phyloP scores from a whole-genome alignment of 768 basidiomycete genomes.

The Leccinum subgranulosum region DNA sequence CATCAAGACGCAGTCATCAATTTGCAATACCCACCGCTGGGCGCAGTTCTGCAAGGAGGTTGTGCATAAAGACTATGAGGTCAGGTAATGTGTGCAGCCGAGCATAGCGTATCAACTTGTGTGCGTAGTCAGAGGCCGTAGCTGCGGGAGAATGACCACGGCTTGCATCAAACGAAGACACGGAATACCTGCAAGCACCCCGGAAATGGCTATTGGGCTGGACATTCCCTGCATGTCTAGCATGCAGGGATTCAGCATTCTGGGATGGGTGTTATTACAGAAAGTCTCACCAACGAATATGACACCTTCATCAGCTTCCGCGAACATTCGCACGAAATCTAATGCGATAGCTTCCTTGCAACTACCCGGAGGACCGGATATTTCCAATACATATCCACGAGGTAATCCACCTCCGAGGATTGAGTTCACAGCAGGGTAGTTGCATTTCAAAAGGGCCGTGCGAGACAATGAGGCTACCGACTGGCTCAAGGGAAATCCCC shows the following conservation, averaged over 20 bases:
- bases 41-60: slow-evolving; percentile 46
- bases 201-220: slow-evolving; percentile 35
- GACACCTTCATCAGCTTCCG: slow-evolving; percentile 47
- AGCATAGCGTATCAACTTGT: slow-evolving; percentile 23
- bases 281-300: slow-evolving; percentile 58
- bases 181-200: slow-evolving; percentile 24
- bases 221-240: slow-evolving; percentile 51
- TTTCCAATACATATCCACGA: slow-evolving; percentile 62
- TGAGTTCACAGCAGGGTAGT: slow-evolving; percentile 49
- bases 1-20: slow-evolving; percentile 2
- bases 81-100: slow-evolving; percentile 48
- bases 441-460: slow-evolving; percentile 15
- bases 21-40: slow-evolving; percentile 42
- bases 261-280: not conserved
- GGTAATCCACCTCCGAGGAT: slow-evolving; percentile 63
- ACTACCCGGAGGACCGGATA: slow-evolving; percentile 74
- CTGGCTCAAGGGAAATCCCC: slow-evolving; percentile 44
- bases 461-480: slow-evolving; percentile 47
- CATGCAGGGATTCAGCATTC: slow-evolving; percentile 6
- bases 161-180: slow-evolving; percentile 7
- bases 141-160: slow-evolving; percentile 32
- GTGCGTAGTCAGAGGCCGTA: slow-evolving; percentile 34
- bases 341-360: slow-evolving; percentile 57
- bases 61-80: slow-evolving; percentile 56
- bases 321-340: slow-evolving; percentile 47